Base-by-base conservation (phyloP, 352 stramenopile species). In the Phytophthora palmivora region DNA sequence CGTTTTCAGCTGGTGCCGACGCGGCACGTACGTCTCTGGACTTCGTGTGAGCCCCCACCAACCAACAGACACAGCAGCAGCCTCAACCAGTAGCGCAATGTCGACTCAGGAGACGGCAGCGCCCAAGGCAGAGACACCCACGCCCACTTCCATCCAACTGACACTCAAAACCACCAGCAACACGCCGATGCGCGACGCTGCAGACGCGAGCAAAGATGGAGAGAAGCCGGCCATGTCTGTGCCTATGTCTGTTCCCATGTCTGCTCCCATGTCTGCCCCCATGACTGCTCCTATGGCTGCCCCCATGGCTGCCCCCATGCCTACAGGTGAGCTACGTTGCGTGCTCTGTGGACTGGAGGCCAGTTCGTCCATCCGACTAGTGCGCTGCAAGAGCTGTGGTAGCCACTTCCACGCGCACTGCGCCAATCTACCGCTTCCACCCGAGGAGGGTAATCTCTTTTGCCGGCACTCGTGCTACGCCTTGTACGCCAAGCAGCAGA, bases 381-480 rank as follows among this genome's bases (percentile, higher is more conserved):
- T 90, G 70, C 63, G 65, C 52, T 92, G 84, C 58, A 70, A 76
- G 33, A 80, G 54, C 41, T 92, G 84, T 48, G 58, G 34, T 4
- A 74, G 61, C 46, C 37, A 47, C n/a, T 92, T 91, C 68, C 84
- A 92, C 59, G 71, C 79, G 11, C 58, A 77, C 39, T 92, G 84
- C 58, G 81, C 74, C 24, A 91, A 87, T 43, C 51, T 92, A 15
- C 78, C 79, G 33, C 73, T 79, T 24, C 79, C 80, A 8, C 81
- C 81, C 0, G 78, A 92, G 57, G 80, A 88, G 32, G 72, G 72
- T 15, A 78, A 82, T 36, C 72, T 88, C 22, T 92, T 91, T 48
- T 92, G 84, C 26, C 75, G 73, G 14, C 87, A 84, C 61, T 58
- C 66, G 24, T 92, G 84, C 69, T 92, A 87, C 60, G 62, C 71